Conservation (phyloP, 2,329 filamentous ascomycete species). For the Aspergillus tamarii region DNA sequence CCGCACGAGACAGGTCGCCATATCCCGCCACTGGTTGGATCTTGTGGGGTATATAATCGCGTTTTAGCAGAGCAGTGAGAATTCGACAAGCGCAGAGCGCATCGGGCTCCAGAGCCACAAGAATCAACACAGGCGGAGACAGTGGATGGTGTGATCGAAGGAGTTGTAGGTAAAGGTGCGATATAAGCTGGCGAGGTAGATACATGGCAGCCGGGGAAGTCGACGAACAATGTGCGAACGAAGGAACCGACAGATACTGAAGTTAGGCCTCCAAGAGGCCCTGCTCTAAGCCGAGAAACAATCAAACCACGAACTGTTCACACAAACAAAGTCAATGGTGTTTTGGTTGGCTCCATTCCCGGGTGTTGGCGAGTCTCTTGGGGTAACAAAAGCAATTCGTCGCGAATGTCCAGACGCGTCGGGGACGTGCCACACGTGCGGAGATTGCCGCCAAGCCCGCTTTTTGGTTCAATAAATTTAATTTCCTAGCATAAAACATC, state of each 20-base stretch:
- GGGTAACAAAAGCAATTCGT: constrained; percentile 13
- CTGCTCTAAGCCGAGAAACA: constrained; percentile 17
- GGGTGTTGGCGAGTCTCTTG: not conserved
- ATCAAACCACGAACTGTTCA: constrained; percentile 4
- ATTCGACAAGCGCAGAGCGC: constrained; percentile 95
- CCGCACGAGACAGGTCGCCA: constrained; percentile 80
- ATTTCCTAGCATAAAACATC: not conserved
- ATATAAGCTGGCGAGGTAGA: constrained; percentile 85
- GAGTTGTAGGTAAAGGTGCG: constrained; percentile 88
- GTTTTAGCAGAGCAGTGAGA: constrained; percentile 87
- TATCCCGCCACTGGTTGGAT: constrained; percentile 95
- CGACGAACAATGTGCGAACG: constrained; percentile 23
- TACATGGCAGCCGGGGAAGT: constrained; percentile 67
- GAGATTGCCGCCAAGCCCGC: constrained; percentile 23
- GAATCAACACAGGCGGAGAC: constrained; percentile 85
- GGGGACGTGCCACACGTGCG: constrained; percentile 23
- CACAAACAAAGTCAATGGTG: not conserved
- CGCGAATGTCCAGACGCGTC: constrained; percentile 27
- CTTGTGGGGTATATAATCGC: constrained; percentile 97
- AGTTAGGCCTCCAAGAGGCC: constrained; percentile 20
- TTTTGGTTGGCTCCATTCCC: constrained; percentile 3
- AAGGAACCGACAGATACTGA: constrained; percentile 5
- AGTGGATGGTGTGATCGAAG: constrained; percentile 85
- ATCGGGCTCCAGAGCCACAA: constrained; percentile 92
- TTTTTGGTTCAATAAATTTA: not conserved